phyloP scores from a whole-genome alignment of 2,329 filamentous ascomycete species.

The Penicillium hordei region DNA sequence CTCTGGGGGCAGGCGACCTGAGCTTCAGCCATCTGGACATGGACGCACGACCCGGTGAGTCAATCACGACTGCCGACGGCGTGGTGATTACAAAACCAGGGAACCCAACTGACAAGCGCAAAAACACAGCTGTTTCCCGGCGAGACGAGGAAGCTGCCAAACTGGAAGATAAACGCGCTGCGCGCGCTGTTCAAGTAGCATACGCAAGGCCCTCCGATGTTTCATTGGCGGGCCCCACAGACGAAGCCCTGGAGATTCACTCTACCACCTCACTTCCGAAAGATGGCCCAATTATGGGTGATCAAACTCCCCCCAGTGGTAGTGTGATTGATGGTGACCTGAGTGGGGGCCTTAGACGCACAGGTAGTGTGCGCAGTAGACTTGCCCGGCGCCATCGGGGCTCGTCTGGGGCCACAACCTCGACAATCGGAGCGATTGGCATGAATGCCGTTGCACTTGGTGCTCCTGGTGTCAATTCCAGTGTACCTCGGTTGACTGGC shows the following conservation, averaged over 20 bases:
- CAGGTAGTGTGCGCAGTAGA: constrained; percentile 66
- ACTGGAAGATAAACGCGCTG: constrained; percentile 59
- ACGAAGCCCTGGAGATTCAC: constrained; percentile 36
- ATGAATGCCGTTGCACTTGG: constrained; percentile 70
- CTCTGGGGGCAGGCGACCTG: constrained; percentile 82
- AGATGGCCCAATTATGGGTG: constrained; percentile 46
- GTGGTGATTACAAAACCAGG: constrained; percentile 40
- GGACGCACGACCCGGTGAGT: constrained; percentile 36
- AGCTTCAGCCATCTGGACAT: constrained; percentile 88
- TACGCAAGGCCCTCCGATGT: constrained; percentile 50
- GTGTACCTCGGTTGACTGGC: constrained; percentile 77
- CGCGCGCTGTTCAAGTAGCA: constrained; percentile 61
- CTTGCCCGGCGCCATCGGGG: constrained; percentile 70
- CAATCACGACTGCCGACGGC: constrained; percentile 40
- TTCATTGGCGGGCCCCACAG: constrained; percentile 38
- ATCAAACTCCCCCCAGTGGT: constrained; percentile 65
- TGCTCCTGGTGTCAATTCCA: constrained; percentile 58
- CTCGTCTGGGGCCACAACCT: constrained; percentile 71
- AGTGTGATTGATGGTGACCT: constrained; percentile 65
- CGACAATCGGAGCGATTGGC: constrained; percentile 69
- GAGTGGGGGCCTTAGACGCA: constrained; percentile 57
- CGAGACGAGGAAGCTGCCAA: constrained; percentile 57
- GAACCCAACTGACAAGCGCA: constrained; percentile 33
- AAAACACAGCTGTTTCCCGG: constrained; percentile 37
- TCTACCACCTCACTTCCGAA: constrained; percentile 31